Percentiles rank a stretch among this genome's conserved stretches.
These are phyloP conservation scores for Zea mays DNA, from an alignment of 176 grass and related monocot genomes.

Conservation along the genomic window Zm-B73-REFERENCE-NAM-5.0 NC_050096.1:96458501-96459000, in stretches of 20 bases:
- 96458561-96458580: constrained; percentile 96
- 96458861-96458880: constrained; percentile 6
- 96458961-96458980: constrained; percentile 6
- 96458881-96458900: constrained; percentile 4
- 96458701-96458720: constrained; percentile 86
- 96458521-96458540: constrained; percentile 89
- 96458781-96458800: constrained; percentile 47
- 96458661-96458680: constrained; percentile 93
- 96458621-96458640: constrained; percentile 94
- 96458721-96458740: constrained; percentile 94
- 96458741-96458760: constrained; percentile 96
- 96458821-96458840: neutral
- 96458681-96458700: constrained; percentile 78
- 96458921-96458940: neutral
- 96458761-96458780: constrained; percentile 90
- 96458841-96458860: constrained; percentile 23
- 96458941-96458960: neutral
- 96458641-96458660: constrained; percentile 97
- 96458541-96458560: constrained; percentile 96
- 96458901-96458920: constrained; percentile 16
- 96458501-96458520: constrained; percentile 98
- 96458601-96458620: constrained; percentile 89
- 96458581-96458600: constrained; percentile 82
- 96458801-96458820: neutral
- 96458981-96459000: constrained; percentile 16